Evolutionary conservation across 2,329 filamentous ascomycete species (phyloP).

Genomic region (Fonsecaea pedrosoi): DNA sequence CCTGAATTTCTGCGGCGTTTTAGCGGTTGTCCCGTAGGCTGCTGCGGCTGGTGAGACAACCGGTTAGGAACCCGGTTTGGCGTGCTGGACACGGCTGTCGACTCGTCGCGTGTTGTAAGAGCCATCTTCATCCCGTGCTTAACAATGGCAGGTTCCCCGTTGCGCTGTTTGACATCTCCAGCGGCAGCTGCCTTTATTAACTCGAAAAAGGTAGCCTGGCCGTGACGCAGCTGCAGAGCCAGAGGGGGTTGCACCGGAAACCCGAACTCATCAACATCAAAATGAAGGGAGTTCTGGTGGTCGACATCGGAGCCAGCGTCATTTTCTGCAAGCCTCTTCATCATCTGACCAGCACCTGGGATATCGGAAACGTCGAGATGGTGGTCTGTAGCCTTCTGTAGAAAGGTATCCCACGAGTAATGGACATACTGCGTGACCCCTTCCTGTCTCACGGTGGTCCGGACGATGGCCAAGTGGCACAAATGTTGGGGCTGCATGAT

Average conservation of each 20-base stretch:
- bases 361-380: constrained; percentile 38
- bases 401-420: constrained; percentile 60
- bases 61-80: neutral
- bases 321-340: constrained; percentile 2
- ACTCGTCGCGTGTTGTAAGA: constrained; percentile 16
- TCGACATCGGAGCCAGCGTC: neutral
- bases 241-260: constrained; percentile 49
- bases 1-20: neutral
- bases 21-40: neutral
- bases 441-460: constrained; percentile 58
- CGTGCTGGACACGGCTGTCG: neutral
- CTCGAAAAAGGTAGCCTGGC: constrained; percentile 53
- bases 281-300: neutral
- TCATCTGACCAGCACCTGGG: constrained; percentile 28
- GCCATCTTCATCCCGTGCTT: constrained; percentile 45
- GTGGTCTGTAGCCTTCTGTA: constrained; percentile 59
- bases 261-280: constrained; percentile 53
- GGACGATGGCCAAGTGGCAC: constrained; percentile 62
- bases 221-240: constrained; percentile 49
- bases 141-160: constrained; percentile 46
- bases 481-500: constrained; percentile 65
- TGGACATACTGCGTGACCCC: constrained; percentile 62
- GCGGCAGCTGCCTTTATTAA: constrained; percentile 46
- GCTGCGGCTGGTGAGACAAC: neutral
- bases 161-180: constrained; percentile 45